These are phyloP conservation scores for Glomus cerebriforme DNA, from an alignment of 192 early-diverging fungal genomes.

Conservation along the genomic window DNA sequence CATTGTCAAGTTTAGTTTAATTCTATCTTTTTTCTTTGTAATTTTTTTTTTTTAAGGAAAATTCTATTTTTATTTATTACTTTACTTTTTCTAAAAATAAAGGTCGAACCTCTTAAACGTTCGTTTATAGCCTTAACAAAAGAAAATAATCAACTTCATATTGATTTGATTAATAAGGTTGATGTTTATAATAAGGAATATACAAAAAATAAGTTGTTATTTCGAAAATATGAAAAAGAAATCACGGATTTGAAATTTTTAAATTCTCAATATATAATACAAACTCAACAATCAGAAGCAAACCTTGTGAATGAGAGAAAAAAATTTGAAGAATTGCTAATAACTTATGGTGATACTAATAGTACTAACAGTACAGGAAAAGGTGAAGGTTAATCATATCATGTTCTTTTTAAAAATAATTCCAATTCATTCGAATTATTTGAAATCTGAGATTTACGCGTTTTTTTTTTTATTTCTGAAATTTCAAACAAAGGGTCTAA, in stretches of 20 bases:
- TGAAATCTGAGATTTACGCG: no score
- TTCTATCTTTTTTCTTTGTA: not conserved
- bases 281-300: not conserved
- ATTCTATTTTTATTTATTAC: not conserved
- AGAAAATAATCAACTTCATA: slow-evolving; percentile 28
- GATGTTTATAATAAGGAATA: not conserved
- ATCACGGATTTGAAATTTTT: slow-evolving; percentile 13
- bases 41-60: not conserved
- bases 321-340: slow-evolving; percentile 15
- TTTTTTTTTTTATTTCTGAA: no score
- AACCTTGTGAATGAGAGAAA: not conserved
- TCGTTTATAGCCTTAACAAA: not conserved
- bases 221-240: slow-evolving; percentile 24
- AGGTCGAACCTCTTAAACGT: slow-evolving; percentile 25
- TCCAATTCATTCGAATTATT: no score
- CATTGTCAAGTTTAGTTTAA: not conserved
- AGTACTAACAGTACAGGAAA: slow-evolving; percentile 1
- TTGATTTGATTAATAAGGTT: slow-evolving; percentile 9
- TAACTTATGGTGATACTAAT: not conserved
- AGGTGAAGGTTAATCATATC: not conserved
- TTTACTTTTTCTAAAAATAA: not conserved
- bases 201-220: not conserved
- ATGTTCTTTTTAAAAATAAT: no score
- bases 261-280: slow-evolving; percentile 10
- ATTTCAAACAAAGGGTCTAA: no score